Evolutionary conservation across 306 rosid genomes (phyloP), one percentile per base, ranked within the genome.

Genomic region (Crotalaria pallida): DNA sequence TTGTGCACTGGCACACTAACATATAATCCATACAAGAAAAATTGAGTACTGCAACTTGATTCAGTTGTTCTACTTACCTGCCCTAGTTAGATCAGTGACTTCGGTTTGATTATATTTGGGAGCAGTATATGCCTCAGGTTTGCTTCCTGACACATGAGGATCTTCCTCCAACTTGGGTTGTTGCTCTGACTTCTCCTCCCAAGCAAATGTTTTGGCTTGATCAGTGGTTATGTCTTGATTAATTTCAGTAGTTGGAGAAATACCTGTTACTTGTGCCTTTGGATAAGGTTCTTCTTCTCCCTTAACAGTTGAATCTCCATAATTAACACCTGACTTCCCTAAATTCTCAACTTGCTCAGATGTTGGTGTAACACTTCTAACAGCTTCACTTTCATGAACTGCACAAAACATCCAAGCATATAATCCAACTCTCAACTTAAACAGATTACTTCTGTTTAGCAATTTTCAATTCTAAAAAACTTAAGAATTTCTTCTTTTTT

Each of bases 341-440:
- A 43, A 51, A 55, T 41, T 68, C 10, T 71, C 55, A 8, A 31
- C 47, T 75, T 83, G 44, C 5, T 33, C 77, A 31, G 49, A 29
- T 40, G 23, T 27, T 6, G 70, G 58, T 13, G 45, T 38, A 22
- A 27, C 43, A 56, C 55, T 80, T 36, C 27, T 82, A 65, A 69
- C 10, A 11, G 24, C 73, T 1, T 71, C 75, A 26, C 71, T 83
- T 11, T 85, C 91, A 68, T 73, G 67, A 7, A 67, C 94, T 87
- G 79, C 65, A 56, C 58, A 56, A 6, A 63, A 6, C 23, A 73
- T 61, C 60, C 41, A 67, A 49, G n/a, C 59, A 67, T 10, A 34
- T 12, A 21, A 48, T 21, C 55, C 21, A 64, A 74, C 65, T 26
- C 47, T 34, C 40, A 34, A 34, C 40, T 34, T 7, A 34, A 34